Conservation (phyloP, 768 basidiomycete species). For the Trametes coccinea region DNA sequence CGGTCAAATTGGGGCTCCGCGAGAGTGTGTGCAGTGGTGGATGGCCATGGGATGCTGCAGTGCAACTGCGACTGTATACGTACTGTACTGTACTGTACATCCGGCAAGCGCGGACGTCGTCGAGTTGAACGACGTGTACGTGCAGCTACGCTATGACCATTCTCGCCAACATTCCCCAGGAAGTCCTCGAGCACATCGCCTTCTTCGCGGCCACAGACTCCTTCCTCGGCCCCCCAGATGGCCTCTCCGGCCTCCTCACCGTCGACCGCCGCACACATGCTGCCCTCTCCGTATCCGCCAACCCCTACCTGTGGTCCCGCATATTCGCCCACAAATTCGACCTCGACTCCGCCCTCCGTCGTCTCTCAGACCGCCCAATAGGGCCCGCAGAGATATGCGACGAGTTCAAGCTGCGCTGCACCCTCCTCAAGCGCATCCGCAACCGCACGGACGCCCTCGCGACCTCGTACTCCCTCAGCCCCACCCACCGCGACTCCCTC, state of each 20-base stretch:
- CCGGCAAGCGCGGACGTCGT: background rate
- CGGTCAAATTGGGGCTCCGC: too few species aligned
- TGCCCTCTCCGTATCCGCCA: conserved; percentile 50
- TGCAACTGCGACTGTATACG: too few species aligned
- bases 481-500: conserved; percentile 25
- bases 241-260: conserved; percentile 55
- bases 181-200: conserved; percentile 80
- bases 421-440: conserved; percentile 57
- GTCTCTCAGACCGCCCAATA: conserved; percentile 38
- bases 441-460: conserved; percentile 33
- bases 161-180: conserved; percentile 55
- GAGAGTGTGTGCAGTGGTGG: too few species aligned
- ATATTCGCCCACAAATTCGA: conserved; percentile 76
- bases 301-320: conserved; percentile 71
- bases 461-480: conserved; percentile 19
- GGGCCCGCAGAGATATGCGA: conserved; percentile 24
- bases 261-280: conserved; percentile 50
- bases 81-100: too few species aligned
- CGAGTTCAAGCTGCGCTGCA: conserved; percentile 67
- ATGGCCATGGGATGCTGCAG: too few species aligned
- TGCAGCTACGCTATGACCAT: conserved; percentile 2
- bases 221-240: conserved; percentile 61
- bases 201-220: conserved; percentile 55
- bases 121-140: conserved; percentile 5
- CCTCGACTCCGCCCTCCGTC: conserved; percentile 45